These are phyloP conservation scores for Mrakia gelida DNA, from an alignment of 768 basidiomycete genomes.

Conservation along the genomic window DNA sequence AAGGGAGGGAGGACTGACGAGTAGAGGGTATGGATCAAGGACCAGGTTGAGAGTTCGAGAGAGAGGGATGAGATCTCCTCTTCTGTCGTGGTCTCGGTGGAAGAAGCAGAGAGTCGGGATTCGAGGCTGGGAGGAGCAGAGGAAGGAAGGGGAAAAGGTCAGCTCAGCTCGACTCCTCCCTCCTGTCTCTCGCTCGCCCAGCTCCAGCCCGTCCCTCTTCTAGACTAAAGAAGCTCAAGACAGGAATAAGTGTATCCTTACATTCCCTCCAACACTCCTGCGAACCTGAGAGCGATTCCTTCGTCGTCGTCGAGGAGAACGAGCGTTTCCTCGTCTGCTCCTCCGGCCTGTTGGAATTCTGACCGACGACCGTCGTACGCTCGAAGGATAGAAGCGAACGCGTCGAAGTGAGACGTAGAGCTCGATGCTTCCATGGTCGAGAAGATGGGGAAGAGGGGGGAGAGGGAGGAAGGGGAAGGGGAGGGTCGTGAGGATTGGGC, in stretches of 20 bases:
- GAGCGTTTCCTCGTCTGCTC: neutral
- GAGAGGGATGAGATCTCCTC: conserved; percentile 19
- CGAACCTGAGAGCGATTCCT: conserved; percentile 25
- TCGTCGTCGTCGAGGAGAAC: conserved; percentile 20
- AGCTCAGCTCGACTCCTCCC: neutral
- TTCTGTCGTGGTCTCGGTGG: conserved; percentile 9
- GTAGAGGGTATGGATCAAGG: conserved; percentile 65
- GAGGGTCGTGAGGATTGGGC: neutral
- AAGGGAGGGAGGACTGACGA: conserved; percentile 46
- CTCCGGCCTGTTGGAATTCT: neutral
- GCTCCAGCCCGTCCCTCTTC: neutral
- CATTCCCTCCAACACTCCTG: conserved; percentile 26
- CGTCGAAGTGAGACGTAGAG: conserved; percentile 19
- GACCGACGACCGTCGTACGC: conserved; percentile 11
- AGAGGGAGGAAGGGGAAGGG: neutral
- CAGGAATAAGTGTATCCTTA: neutral
- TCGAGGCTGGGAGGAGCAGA: neutral
- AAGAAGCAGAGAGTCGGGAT: conserved; percentile 12
- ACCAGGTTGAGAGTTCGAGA: conserved; percentile 57
- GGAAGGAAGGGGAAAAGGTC: neutral
- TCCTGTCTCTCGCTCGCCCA: neutral
- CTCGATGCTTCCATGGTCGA: conserved; percentile 2
- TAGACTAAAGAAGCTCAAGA: neutral
- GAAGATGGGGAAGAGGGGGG: too few relatives aligned
- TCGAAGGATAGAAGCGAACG: conserved; percentile 28